Conservation (phyloP, 129 eudicot genomes). For the Oenanthe sinensis region DNA sequence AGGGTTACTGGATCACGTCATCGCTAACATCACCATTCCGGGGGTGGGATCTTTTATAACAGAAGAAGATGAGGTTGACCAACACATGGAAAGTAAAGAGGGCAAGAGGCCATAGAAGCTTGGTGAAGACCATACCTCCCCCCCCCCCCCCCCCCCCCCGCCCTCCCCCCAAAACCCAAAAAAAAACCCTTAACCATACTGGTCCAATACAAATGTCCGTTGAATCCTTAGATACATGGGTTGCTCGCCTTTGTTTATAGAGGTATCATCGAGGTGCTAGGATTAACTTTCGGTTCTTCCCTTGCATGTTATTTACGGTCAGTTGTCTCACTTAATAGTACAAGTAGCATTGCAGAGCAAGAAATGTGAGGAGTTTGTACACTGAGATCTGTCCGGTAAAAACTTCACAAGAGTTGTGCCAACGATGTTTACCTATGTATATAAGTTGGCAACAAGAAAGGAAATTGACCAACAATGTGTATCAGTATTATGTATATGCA, state of each 20-base stretch:
- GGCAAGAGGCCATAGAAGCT: neutral
- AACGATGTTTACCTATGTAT: neutral
- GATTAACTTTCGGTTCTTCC: neutral
- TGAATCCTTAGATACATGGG: neutral
- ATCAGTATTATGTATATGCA: neutral
- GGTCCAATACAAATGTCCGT: neutral
- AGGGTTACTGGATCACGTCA: conserved; percentile 53
- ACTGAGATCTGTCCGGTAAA: neutral
- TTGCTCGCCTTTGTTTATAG: neutral
- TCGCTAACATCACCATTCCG: conserved; percentile 11
- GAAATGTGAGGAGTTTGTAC: neutral
- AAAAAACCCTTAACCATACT: neutral
- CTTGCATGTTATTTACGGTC: neutral
- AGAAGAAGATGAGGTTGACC: conserved; percentile 4
- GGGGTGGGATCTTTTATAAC: conserved; percentile 8
- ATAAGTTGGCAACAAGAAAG: neutral
- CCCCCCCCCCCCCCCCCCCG: no score
- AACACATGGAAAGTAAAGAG: neutral
- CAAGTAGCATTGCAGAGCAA: neutral
- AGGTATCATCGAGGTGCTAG: neutral
- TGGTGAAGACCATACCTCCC: neutral
- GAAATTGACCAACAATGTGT: neutral
- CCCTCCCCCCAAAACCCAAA: no score
- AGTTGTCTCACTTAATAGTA: neutral
- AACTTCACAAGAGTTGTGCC: neutral